Evolutionary conservation across 179 eudicot species (phyloP).

Genomic region (Kewa caespitosa): DNA sequence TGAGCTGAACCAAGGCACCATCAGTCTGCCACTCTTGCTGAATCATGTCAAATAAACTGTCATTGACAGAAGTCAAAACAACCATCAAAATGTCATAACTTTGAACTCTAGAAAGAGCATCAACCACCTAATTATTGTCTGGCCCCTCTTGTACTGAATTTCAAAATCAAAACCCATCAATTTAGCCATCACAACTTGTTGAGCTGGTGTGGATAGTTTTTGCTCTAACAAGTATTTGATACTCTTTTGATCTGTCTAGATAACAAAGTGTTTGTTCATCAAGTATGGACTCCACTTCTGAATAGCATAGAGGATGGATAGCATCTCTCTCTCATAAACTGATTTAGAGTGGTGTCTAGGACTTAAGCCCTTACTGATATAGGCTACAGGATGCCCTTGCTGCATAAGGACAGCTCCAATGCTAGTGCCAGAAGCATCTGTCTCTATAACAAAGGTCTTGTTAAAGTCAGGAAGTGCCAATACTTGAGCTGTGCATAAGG

Average conservation of each 20-base stretch:
- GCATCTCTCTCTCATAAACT: not conserved
- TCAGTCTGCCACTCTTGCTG: not conserved
- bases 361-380: not conserved
- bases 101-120: not conserved
- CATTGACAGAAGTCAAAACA: not conserved
- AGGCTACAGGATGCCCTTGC: not conserved
- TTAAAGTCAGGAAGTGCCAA: not conserved
- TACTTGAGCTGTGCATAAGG: not conserved
- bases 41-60: not conserved
- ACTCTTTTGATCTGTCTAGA: not conserved
- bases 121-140: not conserved
- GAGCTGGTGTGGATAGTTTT: not conserved
- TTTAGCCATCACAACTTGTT: not conserved
- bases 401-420: conserved; percentile 1
- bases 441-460: not conserved
- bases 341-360: not conserved
- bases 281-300: not conserved
- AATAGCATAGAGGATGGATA: not conserved
- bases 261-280: not conserved
- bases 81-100: not conserved
- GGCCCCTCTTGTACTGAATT: not conserved
- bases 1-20: not conserved
- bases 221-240: not conserved
- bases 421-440: not conserved
- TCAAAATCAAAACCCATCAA: not conserved